phyloP scores from a whole-genome alignment of 805 yeast species.

The Yarrowia bubula region DNA sequence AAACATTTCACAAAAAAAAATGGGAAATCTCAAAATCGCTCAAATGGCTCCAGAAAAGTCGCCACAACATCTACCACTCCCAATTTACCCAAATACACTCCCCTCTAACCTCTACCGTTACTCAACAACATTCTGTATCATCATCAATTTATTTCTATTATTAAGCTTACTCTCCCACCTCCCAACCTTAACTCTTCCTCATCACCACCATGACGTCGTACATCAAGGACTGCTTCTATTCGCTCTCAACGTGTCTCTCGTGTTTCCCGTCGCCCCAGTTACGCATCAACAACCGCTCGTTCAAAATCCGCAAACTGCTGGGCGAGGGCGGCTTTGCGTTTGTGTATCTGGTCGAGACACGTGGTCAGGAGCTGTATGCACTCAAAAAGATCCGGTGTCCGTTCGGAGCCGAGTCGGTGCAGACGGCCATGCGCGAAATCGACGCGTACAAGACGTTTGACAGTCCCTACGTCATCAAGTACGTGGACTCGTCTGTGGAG shows the following conservation, averaged over 20 bases:
- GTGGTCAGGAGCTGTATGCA: constrained; percentile 55
- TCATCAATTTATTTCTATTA: neutral
- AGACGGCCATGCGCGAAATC: constrained; percentile 72
- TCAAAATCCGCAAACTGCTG: constrained; percentile 63
- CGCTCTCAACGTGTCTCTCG: constrained; percentile 40
- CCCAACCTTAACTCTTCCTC: neutral
- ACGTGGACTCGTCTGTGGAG: constrained; percentile 67
- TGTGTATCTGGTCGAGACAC: constrained; percentile 66
- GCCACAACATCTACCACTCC: too few relatives aligned
- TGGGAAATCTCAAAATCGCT: too few relatives aligned
- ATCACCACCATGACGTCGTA: neutral
- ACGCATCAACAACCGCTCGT: constrained; percentile 58
- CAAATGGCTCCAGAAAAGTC: too few relatives aligned
- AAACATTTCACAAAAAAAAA: too few relatives aligned
- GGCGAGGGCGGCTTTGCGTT: constrained; percentile 92
- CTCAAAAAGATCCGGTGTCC: constrained; percentile 86
- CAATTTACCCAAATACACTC: neutral
- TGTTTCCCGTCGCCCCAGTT: constrained; percentile 54
- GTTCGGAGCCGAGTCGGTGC: constrained; percentile 74
- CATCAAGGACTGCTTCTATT: constrained; percentile 35
- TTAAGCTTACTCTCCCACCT: neutral
- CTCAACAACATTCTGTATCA: neutral
- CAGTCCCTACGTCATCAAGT: constrained; percentile 58
- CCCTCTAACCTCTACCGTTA: neutral
- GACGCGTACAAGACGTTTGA: constrained; percentile 69